Base-by-base conservation (phyloP, 2,329 filamentous ascomycete species). In the Hypoxylon sp. region DNA sequence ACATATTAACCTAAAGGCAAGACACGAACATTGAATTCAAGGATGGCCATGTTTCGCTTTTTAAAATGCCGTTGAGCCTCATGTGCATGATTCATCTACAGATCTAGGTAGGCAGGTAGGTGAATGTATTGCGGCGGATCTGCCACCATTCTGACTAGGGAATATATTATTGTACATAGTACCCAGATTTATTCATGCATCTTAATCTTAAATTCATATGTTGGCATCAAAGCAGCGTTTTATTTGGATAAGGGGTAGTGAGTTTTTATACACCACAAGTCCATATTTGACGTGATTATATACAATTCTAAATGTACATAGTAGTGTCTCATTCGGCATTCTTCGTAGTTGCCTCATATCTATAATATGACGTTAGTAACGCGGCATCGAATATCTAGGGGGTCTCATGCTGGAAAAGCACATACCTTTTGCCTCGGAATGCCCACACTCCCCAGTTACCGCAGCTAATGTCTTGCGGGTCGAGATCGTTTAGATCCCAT, bases 381-480 rank as follows among this genome's bases (percentile, higher is more conserved):
- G 54, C 44, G 51, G 38, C 40, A 26, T 30, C 19, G 12, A 35
- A 25, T 8, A n/a, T 17, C 7, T 26, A 19, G 5, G 17, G 23
- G 1, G n/a, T 4, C 4, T 12, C 16, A 16, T 23, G 7, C 37
- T 9, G 12, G 25, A 29, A 53, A 25, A 38, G 37, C 9, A 72
- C 83, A 63, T 82, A 97, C 84, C 93, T 88, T 84, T 99, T 99
- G 63, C 94, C 94, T 74, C 94, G 84, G 78, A 99, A 99, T 9
- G 88, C 91, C 91, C 95, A 99, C 2, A 96, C 78, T 7, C 94
- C 94, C 91, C 91, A 99, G 72, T 99, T 99, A 46, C 94, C 93
- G 67, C 91, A 95, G 63, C 88, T 96, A 57, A 97, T 79, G 71
- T 97, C 94, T 68, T 95, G 90, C 5, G 93, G 92, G 69, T 97